Base-by-base conservation (phyloP, 2,329 filamentous ascomycete species). In the Microdochium nivale region DNA sequence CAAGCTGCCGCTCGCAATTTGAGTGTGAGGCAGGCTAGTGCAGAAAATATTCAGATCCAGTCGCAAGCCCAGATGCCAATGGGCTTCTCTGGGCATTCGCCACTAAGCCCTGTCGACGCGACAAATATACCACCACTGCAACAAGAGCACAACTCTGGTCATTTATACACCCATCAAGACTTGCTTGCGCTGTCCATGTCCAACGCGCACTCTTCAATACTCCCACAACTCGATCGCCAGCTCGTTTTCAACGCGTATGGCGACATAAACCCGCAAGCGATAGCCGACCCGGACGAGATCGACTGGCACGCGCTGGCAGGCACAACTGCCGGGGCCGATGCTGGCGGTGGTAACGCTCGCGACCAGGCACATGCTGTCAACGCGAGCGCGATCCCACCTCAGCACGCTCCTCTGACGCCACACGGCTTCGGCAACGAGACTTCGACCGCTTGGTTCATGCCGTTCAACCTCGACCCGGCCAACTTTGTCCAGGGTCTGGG, bases 391-490 rank as follows among this genome's bases (percentile, higher is more conserved):
- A 53, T 62, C 50, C 59, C 59, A 19, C 53, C 56, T 25, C 55
- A 57, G 49, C 59, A 63, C 47, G 58, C 64, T 16, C 40, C 58
- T 55, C 30, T 64, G 53, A 52, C 60, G 35, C 51, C 51, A 52
- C 40, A 21, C 11, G 58, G 59, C 32, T 65, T 63, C 49, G 59
- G 61, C 21, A 37, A 59, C 30, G 78, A 81, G 54, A 70, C 76
- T 2, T 78, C 73, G 49, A 86, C 84, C 50, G 88, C 87, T 4
- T 97, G 91, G 88, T 95, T 95, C 67, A 84, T 95, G 74, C 90
- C 91, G 1, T 95, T 96, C 69, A 95, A 95, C 64, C 83, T 95
- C 69, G 88, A 94, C 53, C 88, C 90, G 21, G 83, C 87, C 0
- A 80, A 83, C 52, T 68, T 80, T 43, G 70, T 19, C n/a, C 40